These are phyloP conservation scores for Chaetomium tenue DNA, from an alignment of 495 filamentous ascomycete species.

Conservation along the genomic window DNA sequence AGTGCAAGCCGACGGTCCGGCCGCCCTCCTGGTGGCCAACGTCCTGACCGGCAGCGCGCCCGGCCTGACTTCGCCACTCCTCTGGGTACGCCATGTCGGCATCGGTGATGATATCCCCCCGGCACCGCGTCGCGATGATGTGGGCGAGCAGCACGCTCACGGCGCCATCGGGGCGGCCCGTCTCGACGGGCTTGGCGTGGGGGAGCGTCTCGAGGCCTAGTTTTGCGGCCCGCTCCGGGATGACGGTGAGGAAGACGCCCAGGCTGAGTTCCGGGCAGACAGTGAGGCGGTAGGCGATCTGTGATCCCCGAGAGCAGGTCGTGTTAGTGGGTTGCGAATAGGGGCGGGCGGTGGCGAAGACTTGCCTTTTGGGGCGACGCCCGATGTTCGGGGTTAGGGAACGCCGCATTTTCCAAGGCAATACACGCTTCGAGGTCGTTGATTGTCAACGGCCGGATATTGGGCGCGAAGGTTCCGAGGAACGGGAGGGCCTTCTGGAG, in stretches of 20 bases:
- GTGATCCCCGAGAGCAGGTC: background rate
- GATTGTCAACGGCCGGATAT: constrained; percentile 66
- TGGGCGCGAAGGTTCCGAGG: constrained; percentile 49
- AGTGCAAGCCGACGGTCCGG: constrained; percentile 75
- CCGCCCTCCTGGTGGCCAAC: constrained; percentile 68
- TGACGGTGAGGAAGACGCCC: constrained; percentile 70
- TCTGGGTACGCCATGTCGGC: constrained; percentile 69
- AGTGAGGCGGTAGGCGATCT: constrained; percentile 82
- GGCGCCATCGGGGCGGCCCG: constrained; percentile 46
- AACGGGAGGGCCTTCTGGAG: constrained; percentile 34
- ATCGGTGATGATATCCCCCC: constrained; percentile 63
- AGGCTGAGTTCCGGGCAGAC: constrained; percentile 75
- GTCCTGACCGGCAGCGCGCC: constrained; percentile 27
- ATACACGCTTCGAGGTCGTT: constrained; percentile 76
- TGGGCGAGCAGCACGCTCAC: constrained; percentile 74
- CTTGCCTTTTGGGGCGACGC: constrained; percentile 78
- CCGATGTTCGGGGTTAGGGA: constrained; percentile 65
- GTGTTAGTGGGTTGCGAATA: constrained; percentile 5
- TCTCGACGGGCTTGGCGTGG: constrained; percentile 48
- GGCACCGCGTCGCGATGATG: constrained; percentile 70
- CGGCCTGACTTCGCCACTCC: constrained; percentile 54
- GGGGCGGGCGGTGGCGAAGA: constrained; percentile 17
- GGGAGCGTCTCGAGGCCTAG: constrained; percentile 50
- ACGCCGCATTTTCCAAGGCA: constrained; percentile 70
- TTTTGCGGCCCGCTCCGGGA: constrained; percentile 45